Conservation (phyloP, 208 protist species). For the Trypanosomatidae sp. region DNA sequence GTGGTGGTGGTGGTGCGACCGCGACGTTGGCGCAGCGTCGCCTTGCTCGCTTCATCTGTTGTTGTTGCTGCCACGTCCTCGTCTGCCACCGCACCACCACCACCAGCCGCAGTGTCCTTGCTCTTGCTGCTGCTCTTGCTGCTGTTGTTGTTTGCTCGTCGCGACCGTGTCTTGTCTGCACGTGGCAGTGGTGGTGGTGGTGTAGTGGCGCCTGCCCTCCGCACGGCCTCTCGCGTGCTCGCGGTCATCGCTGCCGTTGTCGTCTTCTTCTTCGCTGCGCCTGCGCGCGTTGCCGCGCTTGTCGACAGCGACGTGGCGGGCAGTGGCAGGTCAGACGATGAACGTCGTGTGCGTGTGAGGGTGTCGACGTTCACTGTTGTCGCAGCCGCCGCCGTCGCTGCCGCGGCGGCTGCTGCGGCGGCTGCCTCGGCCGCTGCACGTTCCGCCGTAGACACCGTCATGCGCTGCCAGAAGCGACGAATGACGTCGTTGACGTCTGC, state of each 20-base stretch:
- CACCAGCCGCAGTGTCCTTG: not conserved
- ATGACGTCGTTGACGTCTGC: slow-evolving; percentile 57
- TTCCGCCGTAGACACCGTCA: slow-evolving; percentile 53
- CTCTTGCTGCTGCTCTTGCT: no score
- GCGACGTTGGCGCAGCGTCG: no score
- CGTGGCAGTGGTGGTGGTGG: no score
- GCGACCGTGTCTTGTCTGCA: no score
- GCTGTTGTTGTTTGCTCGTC: no score
- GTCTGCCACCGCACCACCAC: no score
- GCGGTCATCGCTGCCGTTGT: not conserved
- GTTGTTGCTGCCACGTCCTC: no score
- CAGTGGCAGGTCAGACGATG: no score
- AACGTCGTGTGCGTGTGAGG: not conserved
- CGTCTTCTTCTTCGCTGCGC: no score
- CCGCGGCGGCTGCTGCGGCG: slow-evolving; percentile 5
- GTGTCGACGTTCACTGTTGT: not conserved
- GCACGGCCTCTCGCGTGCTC: not conserved
- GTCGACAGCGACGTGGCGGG: slow-evolving; percentile 4
- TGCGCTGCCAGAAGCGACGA: slow-evolving; percentile 62
- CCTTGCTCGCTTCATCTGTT: no score
- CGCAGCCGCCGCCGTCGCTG: slow-evolving; percentile 2
- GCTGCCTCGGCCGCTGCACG: slow-evolving; percentile 7
- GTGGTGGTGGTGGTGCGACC: slow-evolving; percentile 2
- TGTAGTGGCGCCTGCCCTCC: not conserved
- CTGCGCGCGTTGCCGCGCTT: no score